Evolutionary conservation across 805 yeast genomes (phyloP), one percentile per base, ranked within the genome.

Genomic region (Kazachstania kunashirensis): DNA sequence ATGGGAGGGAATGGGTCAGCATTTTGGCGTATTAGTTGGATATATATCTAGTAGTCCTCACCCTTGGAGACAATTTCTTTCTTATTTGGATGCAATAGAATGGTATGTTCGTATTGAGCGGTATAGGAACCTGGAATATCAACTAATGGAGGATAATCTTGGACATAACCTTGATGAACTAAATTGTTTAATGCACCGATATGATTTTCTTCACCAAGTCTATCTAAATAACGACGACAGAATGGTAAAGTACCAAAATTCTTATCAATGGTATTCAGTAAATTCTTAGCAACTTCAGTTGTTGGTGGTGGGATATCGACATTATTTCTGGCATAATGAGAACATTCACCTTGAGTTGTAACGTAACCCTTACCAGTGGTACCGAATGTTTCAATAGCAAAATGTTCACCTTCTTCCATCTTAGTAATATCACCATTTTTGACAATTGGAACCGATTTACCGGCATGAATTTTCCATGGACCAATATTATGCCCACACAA

Each of bases 361-460:
- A 92, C 97, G 49, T 79, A 80, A 25, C 97, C 99, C 41, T 81
- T 74, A 43, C 99, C 99, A 2, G 98, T 92, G 30, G 95, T 75
- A 10, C 98, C 98, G 55, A 92, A 92, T 3, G 99, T 92, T 65
- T 92, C 99, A 54, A 92, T 89, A 42, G 99, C 99, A 68, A 84
- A 89, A 2, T 85, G 79, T 61, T 92, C 98, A 45, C 96, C 96
- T 66, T 92, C 99, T 61, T 92, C 99, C 96, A 92, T 89, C 70
- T 89, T 89, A 9, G 97, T 92, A 60, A 73, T 73, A 58, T 92
- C 98, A 6, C 86, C 89, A 52, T 84, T 84, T 52, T 88, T 81
- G 24, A 92, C 95, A 52, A 92, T 92, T 13, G 99, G 99, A 32
- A 92, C 97, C 18, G 94, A 78, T 61, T 92, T 92, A 45, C 96